Base-by-base conservation (phyloP, 345 rosid species). In the Eutrema yunnanense region DNA sequence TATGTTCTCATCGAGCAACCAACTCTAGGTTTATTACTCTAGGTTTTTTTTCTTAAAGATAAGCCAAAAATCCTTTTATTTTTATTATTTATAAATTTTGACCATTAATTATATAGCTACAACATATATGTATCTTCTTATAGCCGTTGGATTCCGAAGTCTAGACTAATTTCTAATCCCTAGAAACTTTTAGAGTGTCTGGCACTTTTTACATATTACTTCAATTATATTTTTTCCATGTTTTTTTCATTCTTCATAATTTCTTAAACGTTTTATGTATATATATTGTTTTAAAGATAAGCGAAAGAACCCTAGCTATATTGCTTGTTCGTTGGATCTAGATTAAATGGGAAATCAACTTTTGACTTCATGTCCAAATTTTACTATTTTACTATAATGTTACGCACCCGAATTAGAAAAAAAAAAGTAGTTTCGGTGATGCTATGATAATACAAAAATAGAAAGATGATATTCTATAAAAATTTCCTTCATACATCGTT, bases 361-460 rank as follows among this genome's bases (percentile, higher is more conserved):
- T 63, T 64, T 73, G 71, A 64, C 56, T 61, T 73, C 5, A 3
- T 36, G 40, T 26, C 65, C 50, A 22, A 32, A 34, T 43, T 29
- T 9, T 9, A 19, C 19, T 19, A 19, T 19, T 19, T 19, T 19
- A 29, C 66, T 42, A 49, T 13, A 11, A 36, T 9, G 22, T 22
- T 38, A 55, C 56, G 29, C 19, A 43, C 19, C 76, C 33, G 9
- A 43, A 51, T 41, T 63, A 54, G 22, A 37, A 8, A 72, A 33
- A 32, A 1, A 6, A 53, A 52, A 56, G 8, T 3, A 30, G 34
- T 29, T 60, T 61, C 9, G 26, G n/a, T 29, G 14, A 61, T 30
- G 38, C 29, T 50, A 42, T 47, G 16, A 72, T 51, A 62, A 72
- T 72, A 62, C 69, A 72, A 72, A 61, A 41, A 8, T 19, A 51